Base-by-base conservation (phyloP, 768 basidiomycete genomes). In the Tricholoma saponaceum region DNA sequence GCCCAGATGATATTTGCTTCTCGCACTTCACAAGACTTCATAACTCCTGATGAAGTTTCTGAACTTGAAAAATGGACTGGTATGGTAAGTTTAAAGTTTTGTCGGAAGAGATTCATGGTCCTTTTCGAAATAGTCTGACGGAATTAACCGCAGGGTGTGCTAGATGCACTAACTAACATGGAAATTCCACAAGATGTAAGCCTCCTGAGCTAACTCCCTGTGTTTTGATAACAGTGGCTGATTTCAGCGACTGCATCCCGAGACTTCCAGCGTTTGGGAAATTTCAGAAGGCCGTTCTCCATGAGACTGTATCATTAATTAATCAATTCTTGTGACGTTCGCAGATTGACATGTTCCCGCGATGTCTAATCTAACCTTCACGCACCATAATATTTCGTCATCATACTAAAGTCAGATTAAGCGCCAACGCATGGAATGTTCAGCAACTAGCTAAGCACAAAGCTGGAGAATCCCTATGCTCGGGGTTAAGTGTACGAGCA, bases 11-110 rank as follows among this genome's bases (percentile, higher is more conserved):
- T 92, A 4, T 93, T 90, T 65, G 90, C 90, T n/a, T 80, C 85
- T 43, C 82, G 90, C 50, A 78, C 75, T 41, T 86, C 88, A 25
- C 79, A 77, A 60, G 87, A 82, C 59, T 91, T 92, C 65, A 92
- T 93, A 64, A 83, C 83, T 3, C 90, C 91, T 5, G 74, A 82
- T 37, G 74, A 82, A 54, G 89, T 90, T 26, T 70, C 69, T 8
- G 74, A 74, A 55, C 65, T 85, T 10, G 89, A 93, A 67, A 70
- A 74, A 22, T 87, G 85, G 86, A 76, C 80, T 50, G 81, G 83
- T 20, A 67, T 75, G 69, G 81, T 78, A 59, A 55, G 72, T 52
- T 13, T 26, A 12, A 54, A 49, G 23, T 55, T 54, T 33, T 18
- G 23, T 13, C 8, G 6, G 47, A 30, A 10, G 1, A 3, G 26